Evolutionary conservation across 371 early-diverging fungal genomes (phyloP), one percentile per base, ranked within the genome.

Genomic region (Syncephalastrum racemosum): DNA sequence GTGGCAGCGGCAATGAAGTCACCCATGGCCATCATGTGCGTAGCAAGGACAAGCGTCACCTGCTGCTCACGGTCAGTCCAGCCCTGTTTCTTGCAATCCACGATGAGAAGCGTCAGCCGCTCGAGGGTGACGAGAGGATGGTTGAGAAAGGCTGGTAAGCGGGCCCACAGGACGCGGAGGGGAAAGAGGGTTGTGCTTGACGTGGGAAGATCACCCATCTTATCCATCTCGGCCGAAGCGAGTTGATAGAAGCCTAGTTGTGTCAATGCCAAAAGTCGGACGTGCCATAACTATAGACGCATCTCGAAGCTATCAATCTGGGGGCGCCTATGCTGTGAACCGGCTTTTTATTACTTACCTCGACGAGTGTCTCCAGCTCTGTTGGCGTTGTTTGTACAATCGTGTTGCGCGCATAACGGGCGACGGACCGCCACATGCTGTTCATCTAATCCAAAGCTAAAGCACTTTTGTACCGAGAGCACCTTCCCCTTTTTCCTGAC

Each of bases 151-250:
- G 74, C 72, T 6, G 83, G 86, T 25, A 86, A 53, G 20, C 77
- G 63, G 1, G 80, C 83, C 62, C 63, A 77, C 15, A 86, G 62
- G 2, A 83, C 70, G 54, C 72, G 63, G 22, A 86, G 25, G 45
- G 81, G 83, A 66, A 82, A 86, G 6, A 84, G 86, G 0, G 82
- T 75, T 53, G 83, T 61, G 7, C 77, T 71, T 4, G 71, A 63
- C 44, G 82, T 66, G 43, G 71, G 63, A 49, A 85, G 48, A 53
- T 85, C 79, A 1, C 84, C 83, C 27, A 85, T 44, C 51, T 82
- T 80, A 48, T 83, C 86, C 36, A 85, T 58, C 63, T 85, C 86
- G 16, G 83, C 83, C 19, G 79, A 75, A 4, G 86, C 86, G 49
- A 85, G 62, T 51, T 82, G 83, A 58, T 79, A 77, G 23, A 83